Conservation (phyloP, 2,329 filamentous ascomycete species). For the Beauveria medogensis region DNA sequence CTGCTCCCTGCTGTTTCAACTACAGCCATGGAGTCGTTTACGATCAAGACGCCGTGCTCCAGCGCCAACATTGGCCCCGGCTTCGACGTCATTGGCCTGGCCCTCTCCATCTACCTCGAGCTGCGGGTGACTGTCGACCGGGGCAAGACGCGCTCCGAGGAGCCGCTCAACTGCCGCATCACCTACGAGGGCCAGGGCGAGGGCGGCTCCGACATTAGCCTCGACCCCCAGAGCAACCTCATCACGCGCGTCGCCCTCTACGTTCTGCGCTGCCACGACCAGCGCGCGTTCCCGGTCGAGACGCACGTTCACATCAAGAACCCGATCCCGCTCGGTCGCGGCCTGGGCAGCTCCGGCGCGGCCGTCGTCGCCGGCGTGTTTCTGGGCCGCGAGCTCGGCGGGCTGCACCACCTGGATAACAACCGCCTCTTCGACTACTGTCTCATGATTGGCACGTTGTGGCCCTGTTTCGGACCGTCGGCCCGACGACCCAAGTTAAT, state of each 20-base stretch:
- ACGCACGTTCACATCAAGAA: slow-evolving; percentile 94
- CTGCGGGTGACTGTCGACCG: slow-evolving; percentile 71
- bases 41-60: slow-evolving; percentile 80
- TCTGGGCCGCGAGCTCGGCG: slow-evolving; percentile 80
- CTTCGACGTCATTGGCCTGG: slow-evolving; percentile 95
- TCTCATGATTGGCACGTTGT: slow-evolving; percentile 74
- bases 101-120: slow-evolving; percentile 89
- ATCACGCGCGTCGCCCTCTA: slow-evolving; percentile 92
- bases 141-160: slow-evolving; percentile 40
- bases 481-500: background rate
- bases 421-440: slow-evolving; percentile 90
- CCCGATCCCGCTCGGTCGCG: slow-evolving; percentile 85
- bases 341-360: slow-evolving; percentile 89
- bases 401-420: slow-evolving; percentile 63
- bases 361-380: slow-evolving; percentile 94
- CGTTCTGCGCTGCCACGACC: slow-evolving; percentile 84
- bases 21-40: slow-evolving; percentile 48
- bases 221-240: slow-evolving; percentile 81
- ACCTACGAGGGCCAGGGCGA: slow-evolving; percentile 82
- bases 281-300: slow-evolving; percentile 73
- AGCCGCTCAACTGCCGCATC: slow-evolving; percentile 76
- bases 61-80: slow-evolving; percentile 96
- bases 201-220: slow-evolving; percentile 63
- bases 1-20: slow-evolving; percentile 4
- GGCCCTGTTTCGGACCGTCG: too few relatives aligned